Evolutionary conservation across 805 yeast species (phyloP).

Genomic region (Blastobotrys americana): DNA sequence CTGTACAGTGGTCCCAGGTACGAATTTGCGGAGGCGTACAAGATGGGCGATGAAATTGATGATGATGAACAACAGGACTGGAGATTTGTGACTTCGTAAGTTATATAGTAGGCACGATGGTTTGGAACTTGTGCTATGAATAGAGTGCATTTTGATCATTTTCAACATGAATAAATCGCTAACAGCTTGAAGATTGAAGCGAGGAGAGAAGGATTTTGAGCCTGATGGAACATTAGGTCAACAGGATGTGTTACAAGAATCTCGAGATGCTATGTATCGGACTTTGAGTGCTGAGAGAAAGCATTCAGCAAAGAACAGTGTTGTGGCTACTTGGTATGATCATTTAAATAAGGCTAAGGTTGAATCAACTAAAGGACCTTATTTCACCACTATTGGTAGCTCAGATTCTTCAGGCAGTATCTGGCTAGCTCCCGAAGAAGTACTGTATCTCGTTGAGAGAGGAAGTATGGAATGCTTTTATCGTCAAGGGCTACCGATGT

Average conservation of each 20-base stretch:
- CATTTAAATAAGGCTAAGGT: slow-evolving; percentile 33
- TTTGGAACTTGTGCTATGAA: background rate
- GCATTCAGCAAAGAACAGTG: slow-evolving; percentile 39
- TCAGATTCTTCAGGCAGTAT: slow-evolving; percentile 43
- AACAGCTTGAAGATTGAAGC: slow-evolving; percentile 39
- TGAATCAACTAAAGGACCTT: slow-evolving; percentile 59
- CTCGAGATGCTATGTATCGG: slow-evolving; percentile 64
- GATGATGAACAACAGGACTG: slow-evolving; percentile 37
- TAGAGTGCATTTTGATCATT: too few relatives aligned
- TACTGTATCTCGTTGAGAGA: slow-evolving; percentile 71
- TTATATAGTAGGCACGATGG: background rate
- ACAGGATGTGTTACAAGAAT: slow-evolving; percentile 38
- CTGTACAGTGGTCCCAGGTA: too few relatives aligned
- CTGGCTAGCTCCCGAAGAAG: slow-evolving; percentile 58
- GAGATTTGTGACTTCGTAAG: slow-evolving; percentile 25
- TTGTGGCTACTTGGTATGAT: slow-evolving; percentile 45
- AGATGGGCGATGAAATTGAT: slow-evolving; percentile 10
- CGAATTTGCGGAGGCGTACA: too few relatives aligned
- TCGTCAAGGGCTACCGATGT: slow-evolving; percentile 37
- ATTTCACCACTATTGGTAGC: slow-evolving; percentile 64
- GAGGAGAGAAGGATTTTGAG: slow-evolving; percentile 82
- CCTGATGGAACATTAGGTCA: slow-evolving; percentile 68
- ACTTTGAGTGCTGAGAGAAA: slow-evolving; percentile 42
- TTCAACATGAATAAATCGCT: background rate
- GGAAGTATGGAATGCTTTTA: slow-evolving; percentile 47